Percentiles rank a stretch among this genome's conserved stretches.
Conservation (phyloP, 192 early-diverging fungal species). For the Coemansia javaensis region DNA sequence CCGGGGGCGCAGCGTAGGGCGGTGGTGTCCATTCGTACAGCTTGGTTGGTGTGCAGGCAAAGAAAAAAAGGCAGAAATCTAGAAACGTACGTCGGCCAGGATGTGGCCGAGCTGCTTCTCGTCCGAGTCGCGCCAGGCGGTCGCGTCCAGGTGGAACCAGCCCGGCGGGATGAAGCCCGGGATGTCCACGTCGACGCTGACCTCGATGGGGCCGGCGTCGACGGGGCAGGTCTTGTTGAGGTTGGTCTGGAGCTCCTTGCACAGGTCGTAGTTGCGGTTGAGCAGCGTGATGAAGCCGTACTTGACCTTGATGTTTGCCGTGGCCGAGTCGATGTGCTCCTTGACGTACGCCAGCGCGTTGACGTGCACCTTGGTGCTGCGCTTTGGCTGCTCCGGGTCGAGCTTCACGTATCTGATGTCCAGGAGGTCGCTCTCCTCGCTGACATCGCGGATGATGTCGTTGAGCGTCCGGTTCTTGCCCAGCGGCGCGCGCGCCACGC, state of each 20-base stretch:
- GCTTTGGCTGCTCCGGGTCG: slow-evolving; percentile 44
- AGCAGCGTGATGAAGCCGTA: slow-evolving; percentile 43
- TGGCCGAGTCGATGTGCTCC: slow-evolving; percentile 38
- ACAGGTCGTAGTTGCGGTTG: slow-evolving; percentile 45
- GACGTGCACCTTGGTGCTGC: slow-evolving; percentile 37
- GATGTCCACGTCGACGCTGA: slow-evolving; percentile 41
- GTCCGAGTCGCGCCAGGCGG: slow-evolving; percentile 39
- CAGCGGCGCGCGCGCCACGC: slow-evolving; percentile 3
- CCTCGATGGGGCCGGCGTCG: slow-evolving; percentile 38
- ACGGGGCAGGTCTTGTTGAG: slow-evolving; percentile 50
- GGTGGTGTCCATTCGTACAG: not conserved
- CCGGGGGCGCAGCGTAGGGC: too few species aligned
- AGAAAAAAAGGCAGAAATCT: not conserved
- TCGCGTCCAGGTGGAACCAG: slow-evolving; percentile 47
- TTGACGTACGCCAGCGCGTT: slow-evolving; percentile 43
- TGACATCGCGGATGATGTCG: slow-evolving; percentile 44
- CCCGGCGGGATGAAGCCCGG: slow-evolving; percentile 46
- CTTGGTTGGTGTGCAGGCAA: not conserved
- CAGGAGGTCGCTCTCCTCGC: slow-evolving; percentile 37
- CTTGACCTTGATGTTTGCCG: slow-evolving; percentile 42
- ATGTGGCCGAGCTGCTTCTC: slow-evolving; percentile 46
- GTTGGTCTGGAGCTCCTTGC: slow-evolving; percentile 39
- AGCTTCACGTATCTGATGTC: slow-evolving; percentile 42
- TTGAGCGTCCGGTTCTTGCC: slow-evolving; percentile 50
- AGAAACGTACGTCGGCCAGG: slow-evolving; percentile 37